Percentiles rank a stretch among this genome's conserved stretches.
Evolutionary conservation across 2,329 filamentous ascomycete genomes (phyloP).

Genomic region (Xylariaceae sp.): DNA sequence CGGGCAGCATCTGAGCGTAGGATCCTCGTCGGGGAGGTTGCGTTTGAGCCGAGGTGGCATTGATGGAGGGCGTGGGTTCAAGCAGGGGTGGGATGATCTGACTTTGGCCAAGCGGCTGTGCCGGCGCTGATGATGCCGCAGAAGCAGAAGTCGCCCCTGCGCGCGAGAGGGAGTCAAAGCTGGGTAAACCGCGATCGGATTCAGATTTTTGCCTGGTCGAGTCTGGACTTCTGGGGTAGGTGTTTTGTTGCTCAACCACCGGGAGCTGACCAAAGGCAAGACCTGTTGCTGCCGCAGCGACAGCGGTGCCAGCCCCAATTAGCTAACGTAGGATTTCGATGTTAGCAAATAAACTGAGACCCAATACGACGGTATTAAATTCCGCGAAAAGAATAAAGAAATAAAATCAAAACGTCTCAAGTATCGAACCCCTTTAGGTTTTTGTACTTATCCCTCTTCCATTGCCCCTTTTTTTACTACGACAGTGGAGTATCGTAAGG

Average conservation of each 20-base stretch:
- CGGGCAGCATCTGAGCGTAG: constrained; percentile 39
- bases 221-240: constrained; percentile 32
- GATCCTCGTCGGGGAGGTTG: constrained; percentile 30
- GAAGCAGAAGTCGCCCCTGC: constrained; percentile 38
- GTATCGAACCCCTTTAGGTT: not conserved
- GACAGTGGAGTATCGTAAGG: not conserved
- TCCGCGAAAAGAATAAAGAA: not conserved
- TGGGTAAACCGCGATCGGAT: constrained; percentile 36
- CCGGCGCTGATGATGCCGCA: constrained; percentile 17
- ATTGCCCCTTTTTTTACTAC: not conserved
- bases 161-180: constrained; percentile 34
- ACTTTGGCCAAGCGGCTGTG: constrained; percentile 32
- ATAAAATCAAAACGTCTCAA: not conserved
- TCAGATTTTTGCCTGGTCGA: constrained; percentile 34
- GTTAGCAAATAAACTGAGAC: constrained; percentile 21
- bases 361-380: constrained; percentile 1
- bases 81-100: constrained; percentile 33
- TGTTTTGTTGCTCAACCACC: constrained; percentile 34
- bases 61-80: constrained; percentile 18
- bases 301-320: constrained; percentile 58
- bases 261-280: constrained; percentile 55
- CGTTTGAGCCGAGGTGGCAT: constrained; percentile 24
- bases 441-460: not conserved
- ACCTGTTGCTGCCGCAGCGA: constrained; percentile 56
- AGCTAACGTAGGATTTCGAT: constrained; percentile 40